Evolutionary conservation across 192 early-diverging fungal species (phyloP).

Genomic region (Lunasporangiospora selenospora): DNA sequence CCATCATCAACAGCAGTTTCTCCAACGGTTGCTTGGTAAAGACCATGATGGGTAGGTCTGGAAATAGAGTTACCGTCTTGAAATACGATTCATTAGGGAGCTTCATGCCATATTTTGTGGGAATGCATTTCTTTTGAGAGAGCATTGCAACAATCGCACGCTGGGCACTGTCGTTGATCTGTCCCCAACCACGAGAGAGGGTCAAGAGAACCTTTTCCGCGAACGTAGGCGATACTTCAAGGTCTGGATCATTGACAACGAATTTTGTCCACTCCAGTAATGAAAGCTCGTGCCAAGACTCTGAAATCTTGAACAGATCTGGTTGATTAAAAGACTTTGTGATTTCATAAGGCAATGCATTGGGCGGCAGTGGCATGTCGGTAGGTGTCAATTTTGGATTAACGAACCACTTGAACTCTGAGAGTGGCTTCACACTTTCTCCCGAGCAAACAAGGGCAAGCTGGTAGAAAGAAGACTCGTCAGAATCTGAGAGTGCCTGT

Average conservation of each 20-base stretch:
- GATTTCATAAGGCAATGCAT: constrained; percentile 67
- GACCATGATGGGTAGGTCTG: constrained; percentile 77
- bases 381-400: constrained; percentile 73
- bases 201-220: constrained; percentile 70
- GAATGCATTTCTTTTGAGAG: constrained; percentile 64
- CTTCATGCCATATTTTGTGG: constrained; percentile 74
- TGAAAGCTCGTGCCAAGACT: constrained; percentile 60
- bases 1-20: constrained; percentile 65
- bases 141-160: constrained; percentile 36
- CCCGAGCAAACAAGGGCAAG: constrained; percentile 55
- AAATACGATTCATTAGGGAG: constrained; percentile 79
- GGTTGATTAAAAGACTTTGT: constrained; percentile 66
- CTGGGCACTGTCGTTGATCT: constrained; percentile 41
- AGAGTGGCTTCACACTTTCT: constrained; percentile 51
- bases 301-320: constrained; percentile 63
- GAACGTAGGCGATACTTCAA: constrained; percentile 61
- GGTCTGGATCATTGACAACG: constrained; percentile 52
- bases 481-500: constrained; percentile 39
- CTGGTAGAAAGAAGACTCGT: constrained; percentile 52
- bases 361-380: constrained; percentile 64
- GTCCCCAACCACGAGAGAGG: constrained; percentile 54
- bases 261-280: constrained; percentile 69
- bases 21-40: constrained; percentile 64
- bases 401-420: constrained; percentile 61
- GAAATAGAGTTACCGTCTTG: constrained; percentile 79